Base-by-base conservation (phyloP, 73 alveolate species). In the Paramecium sonneborni region DNA sequence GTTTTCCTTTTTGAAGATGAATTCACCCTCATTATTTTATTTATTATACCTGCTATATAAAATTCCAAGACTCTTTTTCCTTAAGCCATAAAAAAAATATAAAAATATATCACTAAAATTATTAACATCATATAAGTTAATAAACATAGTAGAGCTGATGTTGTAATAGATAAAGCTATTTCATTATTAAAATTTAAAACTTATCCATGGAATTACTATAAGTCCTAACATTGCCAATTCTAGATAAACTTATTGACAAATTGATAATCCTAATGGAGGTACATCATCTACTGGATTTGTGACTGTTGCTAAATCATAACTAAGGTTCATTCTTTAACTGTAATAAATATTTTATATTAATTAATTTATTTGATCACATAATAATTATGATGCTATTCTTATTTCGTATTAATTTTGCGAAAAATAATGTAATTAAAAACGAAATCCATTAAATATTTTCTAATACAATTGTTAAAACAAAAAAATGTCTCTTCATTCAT, bases 401-500 rank as follows among this genome's bases (percentile, higher is more conserved):
- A n/a, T 26, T 26, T 30, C 84, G 84, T 32, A 62, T 62, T 62
- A 62, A 62, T 62, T 62, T 11, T 11, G 46, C 20, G 20, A 11
- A 23, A 62, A 62, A 12, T 44, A 30, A 32, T 62, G 46, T 30
- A 62, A 26, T 62, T 62, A 62, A 62, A 62, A 62, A 62, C 84
- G 84, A 62, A 62, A 62, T 62, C 39, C 84, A 62, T 62, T 30
- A 62, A 58, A 62, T 30, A 30, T 62, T 62, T 62, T 62, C 84
- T 30, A 30, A 30, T 30, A 32, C 52, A 62, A 62, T 62, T 62
- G 84, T 62, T 14, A 62, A 44, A 52, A 52, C 68, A 18, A 18
- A 52, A 43, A 52, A 23, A 79, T 79, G 90, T 79, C 90, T 39
- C 90, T 79, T 44, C 90, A 79, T 39, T 39, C 90, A 18, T 43